Conservation (phyloP, 495 filamentous ascomycete species). For the Podospora didyma region DNA sequence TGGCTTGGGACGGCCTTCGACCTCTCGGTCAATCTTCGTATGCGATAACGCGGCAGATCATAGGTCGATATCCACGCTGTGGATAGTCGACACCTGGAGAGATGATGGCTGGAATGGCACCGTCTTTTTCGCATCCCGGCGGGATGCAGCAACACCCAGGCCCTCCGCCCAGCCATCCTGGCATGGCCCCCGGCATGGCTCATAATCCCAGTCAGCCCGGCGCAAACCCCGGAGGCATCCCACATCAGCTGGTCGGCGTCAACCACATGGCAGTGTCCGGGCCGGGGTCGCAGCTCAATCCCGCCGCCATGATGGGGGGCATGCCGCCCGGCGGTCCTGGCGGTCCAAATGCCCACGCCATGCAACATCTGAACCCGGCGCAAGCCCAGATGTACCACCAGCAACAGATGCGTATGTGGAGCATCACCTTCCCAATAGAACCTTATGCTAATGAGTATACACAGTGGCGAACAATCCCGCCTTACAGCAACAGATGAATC, state of each 20-base stretch:
- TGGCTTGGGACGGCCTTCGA: constrained; percentile 5
- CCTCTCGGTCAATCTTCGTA: constrained; percentile 28
- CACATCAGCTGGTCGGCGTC: constrained; percentile 64
- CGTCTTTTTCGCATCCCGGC: constrained; percentile 67
- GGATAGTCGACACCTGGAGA: constrained; percentile 43
- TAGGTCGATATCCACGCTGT: constrained; percentile 49
- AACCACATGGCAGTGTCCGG: constrained; percentile 82
- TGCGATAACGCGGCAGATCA: constrained; percentile 36
- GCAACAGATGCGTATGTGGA: constrained; percentile 37
- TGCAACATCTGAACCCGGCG: constrained; percentile 72
- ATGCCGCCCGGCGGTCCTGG: constrained; percentile 70
- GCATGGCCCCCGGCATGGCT: constrained; percentile 45
- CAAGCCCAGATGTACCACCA: constrained; percentile 63
- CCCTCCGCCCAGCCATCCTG: constrained; percentile 69
- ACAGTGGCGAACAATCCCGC: constrained; percentile 51
- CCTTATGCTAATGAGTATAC: constrained; percentile 5
- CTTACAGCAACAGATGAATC: constrained; percentile 48
- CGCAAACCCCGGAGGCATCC: constrained; percentile 60
- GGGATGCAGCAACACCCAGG: constrained; percentile 70
- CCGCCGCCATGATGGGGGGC: constrained; percentile 69
- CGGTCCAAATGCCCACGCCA: constrained; percentile 69
- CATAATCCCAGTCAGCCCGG: constrained; percentile 67
- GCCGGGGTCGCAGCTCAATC: constrained; percentile 74
- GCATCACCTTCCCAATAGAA: neutral
- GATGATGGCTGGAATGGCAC: constrained; percentile 66